Conservation (phyloP, 805 yeast genomes). For the Saccharomycopsis capsularis region DNA sequence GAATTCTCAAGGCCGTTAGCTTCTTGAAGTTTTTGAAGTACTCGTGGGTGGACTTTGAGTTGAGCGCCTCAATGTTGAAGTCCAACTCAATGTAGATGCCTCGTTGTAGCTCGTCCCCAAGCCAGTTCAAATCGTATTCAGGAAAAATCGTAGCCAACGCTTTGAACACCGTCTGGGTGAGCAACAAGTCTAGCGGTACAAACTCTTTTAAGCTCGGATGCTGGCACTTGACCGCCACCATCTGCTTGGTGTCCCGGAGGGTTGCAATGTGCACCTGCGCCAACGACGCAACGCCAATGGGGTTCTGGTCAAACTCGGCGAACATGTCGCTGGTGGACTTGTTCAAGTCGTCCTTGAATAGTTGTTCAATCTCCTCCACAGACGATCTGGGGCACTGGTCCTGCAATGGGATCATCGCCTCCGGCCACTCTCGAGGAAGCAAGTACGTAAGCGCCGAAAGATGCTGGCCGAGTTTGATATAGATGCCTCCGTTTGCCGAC, state of each 20-base stretch:
- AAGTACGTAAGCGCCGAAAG: slow-evolving; percentile 86
- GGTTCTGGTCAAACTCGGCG: slow-evolving; percentile 55
- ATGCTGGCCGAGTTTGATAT: slow-evolving; percentile 93
- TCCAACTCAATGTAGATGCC: slow-evolving; percentile 89
- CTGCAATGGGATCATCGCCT: slow-evolving; percentile 87
- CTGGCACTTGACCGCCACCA: slow-evolving; percentile 91
- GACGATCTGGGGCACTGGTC: slow-evolving; percentile 84
- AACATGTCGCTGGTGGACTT: slow-evolving; percentile 54
- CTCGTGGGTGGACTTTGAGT: slow-evolving; percentile 62
- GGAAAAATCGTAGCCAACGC: slow-evolving; percentile 78
- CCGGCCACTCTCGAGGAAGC: slow-evolving; percentile 91
- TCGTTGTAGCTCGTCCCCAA: slow-evolving; percentile 84
- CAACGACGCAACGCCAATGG: slow-evolving; percentile 92
- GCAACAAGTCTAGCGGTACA: slow-evolving; percentile 80
- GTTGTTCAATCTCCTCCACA: slow-evolving; percentile 53
- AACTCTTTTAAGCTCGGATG: slow-evolving; percentile 83
- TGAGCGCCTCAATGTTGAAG: slow-evolving; percentile 78
- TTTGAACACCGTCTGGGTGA: slow-evolving; percentile 70
- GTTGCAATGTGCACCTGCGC: slow-evolving; percentile 91
- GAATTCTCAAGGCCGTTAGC: slow-evolving; percentile 74
- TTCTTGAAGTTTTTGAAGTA: slow-evolving; percentile 52
- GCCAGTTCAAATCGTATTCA: slow-evolving; percentile 88
- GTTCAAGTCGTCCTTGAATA: slow-evolving; percentile 69
- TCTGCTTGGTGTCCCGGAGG: slow-evolving; percentile 48
- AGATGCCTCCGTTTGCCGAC: slow-evolving; percentile 84